Base-by-base conservation (phyloP, 441 rosid species). In the Erodium chrysanthum region DNA sequence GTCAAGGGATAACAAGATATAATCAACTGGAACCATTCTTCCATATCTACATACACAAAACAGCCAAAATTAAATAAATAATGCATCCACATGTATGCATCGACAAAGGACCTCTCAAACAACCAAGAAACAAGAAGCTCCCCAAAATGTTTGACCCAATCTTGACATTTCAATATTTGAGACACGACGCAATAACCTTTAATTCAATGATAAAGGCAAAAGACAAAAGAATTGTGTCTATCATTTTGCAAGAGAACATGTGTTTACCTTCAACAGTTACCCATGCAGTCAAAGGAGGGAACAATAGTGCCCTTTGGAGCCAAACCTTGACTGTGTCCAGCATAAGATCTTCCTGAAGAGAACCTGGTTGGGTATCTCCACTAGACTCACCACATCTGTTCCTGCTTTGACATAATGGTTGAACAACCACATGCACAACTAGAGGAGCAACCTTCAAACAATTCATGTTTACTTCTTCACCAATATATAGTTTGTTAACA, bases 21-120 rank as follows among this genome's bases (percentile, higher is more conserved):
- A 78, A 89, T 86, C 76, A 94, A 82, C 70, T 82, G 87, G 77
- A 89, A 83, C 98, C 96, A 94, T 50, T 88, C 96, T 75, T 86
- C 90, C 93, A 82, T 84, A 77, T 86, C 98, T 94, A 73, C 66
- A 75, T 66, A 22, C 71, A 23, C 21, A 69, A 65, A 18, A 69
- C 60, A 65, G 15, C 25, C 67, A 62, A 44, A 62, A 63, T 0
- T 11, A 64, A 73, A 62, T 65, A 15, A 35, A 5, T 11, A 20
- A 42, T 33, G 12, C 0, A 64, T 31, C 33, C 42, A 37, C 12
- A 21, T 1, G 33, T 63, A 33, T 63, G 22, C 66, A 63, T 33
- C 25, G 29, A 59, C 63, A 62, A 61, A 25, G 65, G 37, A 61
- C 65, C 15, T 61, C 9, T 61, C 65, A 61, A 25, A 61, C 37